A percentile compares a stretch with the other conserved stretches of the same genome.
Conservation (phyloP, 2,329 filamentous ascomycete genomes). For the Epichloe typhina region DNA sequence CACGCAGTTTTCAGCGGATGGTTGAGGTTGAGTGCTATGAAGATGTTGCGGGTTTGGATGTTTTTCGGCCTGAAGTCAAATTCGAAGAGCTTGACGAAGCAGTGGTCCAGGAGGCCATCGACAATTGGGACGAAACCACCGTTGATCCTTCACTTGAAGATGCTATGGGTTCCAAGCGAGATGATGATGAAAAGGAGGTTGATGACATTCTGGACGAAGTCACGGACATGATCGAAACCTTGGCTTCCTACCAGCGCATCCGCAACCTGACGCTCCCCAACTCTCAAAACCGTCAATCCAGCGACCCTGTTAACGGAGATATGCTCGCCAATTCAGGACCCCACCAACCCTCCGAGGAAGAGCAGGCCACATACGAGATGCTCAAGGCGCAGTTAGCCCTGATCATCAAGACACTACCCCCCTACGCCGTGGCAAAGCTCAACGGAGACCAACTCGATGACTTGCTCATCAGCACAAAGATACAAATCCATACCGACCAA, state of each 20-base stretch:
- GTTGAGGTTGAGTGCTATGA: conserved; percentile 39
- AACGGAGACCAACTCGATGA: conserved; percentile 77
- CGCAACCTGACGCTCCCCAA: conserved; percentile 57
- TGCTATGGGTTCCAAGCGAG: conserved; percentile 35
- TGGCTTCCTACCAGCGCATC: conserved; percentile 68
- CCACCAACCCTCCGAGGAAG: conserved; percentile 52
- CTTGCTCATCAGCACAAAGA: conserved; percentile 66
- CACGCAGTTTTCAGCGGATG: conserved; percentile 50
- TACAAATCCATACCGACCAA: conserved; percentile 59
- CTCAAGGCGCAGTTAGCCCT: conserved; percentile 63
- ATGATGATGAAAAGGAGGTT: conserved; percentile 51
- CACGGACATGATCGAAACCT: conserved; percentile 61
- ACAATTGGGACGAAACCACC: conserved; percentile 43
- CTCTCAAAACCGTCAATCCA: conserved; percentile 45
- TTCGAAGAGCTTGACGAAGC: conserved; percentile 35
- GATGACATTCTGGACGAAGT: conserved; percentile 62
- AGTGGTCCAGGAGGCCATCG: conserved; percentile 39
- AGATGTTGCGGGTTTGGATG: conserved; percentile 24
- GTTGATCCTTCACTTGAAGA: conserved; percentile 46
- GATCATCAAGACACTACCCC: conserved; percentile 63
- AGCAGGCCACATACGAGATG: conserved; percentile 51
- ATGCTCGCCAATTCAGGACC: conserved; percentile 55
- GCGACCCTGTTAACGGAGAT: conserved; percentile 51
- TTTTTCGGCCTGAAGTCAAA: conserved; percentile 20
- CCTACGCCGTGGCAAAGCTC: conserved; percentile 74